phyloP scores from a whole-genome alignment of 2,329 filamentous ascomycete species.

The Phaeosphaeria sp. region DNA sequence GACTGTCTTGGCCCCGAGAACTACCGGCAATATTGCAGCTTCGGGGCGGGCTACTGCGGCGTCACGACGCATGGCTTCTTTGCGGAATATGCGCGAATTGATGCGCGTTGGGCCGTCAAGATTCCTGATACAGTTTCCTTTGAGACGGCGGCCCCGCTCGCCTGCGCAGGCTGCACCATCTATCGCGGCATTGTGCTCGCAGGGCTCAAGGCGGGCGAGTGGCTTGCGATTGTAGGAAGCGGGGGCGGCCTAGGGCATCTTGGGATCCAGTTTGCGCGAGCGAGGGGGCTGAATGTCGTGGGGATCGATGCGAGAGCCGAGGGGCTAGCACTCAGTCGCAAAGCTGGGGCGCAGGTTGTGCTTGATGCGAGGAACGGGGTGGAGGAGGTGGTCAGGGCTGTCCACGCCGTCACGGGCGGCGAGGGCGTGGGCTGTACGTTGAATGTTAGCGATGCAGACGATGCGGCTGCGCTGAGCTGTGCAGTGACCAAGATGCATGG shows the following conservation, averaged over 20 bases:
- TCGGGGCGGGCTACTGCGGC: constrained; percentile 14
- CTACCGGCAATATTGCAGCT: constrained; percentile 61
- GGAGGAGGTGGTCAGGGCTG: constrained; percentile 55
- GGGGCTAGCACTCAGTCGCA: constrained; percentile 55
- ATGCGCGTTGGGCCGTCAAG: constrained; percentile 19
- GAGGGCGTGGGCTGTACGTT: constrained; percentile 61
- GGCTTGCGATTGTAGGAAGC: constrained; percentile 80
- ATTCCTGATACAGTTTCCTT: constrained; percentile 27
- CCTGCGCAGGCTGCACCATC: constrained; percentile 61
- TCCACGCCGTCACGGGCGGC: constrained; percentile 57
- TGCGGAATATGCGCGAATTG: constrained; percentile 40
- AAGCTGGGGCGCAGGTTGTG: constrained; percentile 59
- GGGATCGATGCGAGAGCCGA: constrained; percentile 83
- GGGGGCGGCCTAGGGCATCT: constrained; percentile 79
- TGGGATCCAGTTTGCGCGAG: constrained; percentile 83
- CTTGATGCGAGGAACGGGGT: constrained; percentile 60
- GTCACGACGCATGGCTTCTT: constrained; percentile 61
- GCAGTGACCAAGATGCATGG: constrained; percentile 67
- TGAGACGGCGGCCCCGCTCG: constrained; percentile 33
- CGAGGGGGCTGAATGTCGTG: constrained; percentile 80
- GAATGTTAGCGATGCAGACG: constrained; percentile 60
- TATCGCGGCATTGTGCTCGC: constrained; percentile 80
- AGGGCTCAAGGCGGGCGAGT: constrained; percentile 71
- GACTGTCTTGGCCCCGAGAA: constrained; percentile 60
- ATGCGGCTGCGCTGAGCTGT: constrained; percentile 58